These are phyloP conservation scores for Penicillium sp. DNA, from an alignment of 2,329 filamentous ascomycete species.

Conservation along the genomic window DNA sequence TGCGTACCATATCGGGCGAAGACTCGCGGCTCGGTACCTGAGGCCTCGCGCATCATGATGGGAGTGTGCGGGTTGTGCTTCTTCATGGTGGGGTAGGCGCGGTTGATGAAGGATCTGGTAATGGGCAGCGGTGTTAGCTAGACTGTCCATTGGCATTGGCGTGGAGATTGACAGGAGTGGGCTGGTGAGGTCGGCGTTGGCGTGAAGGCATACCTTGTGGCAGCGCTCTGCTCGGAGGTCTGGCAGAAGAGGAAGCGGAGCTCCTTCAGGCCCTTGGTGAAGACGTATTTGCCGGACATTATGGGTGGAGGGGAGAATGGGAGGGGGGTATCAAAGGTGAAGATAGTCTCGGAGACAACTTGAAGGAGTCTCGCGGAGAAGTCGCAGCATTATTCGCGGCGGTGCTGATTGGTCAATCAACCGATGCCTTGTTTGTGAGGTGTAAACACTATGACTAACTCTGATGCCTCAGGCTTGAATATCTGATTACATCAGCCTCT, in stretches of 20 bases:
- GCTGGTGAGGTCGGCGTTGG: neutral
- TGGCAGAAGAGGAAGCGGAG: conserved; percentile 98
- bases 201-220: conserved; percentile 70
- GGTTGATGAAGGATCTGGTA: conserved; percentile 80
- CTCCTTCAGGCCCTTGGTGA: conserved; percentile 87
- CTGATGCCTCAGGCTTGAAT: neutral
- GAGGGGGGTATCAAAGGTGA: conserved; percentile 10
- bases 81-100: conserved; percentile 98
- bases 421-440: neutral
- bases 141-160: neutral
- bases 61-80: conserved; percentile 94
- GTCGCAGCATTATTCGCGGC: conserved; percentile 25
- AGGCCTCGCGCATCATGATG: conserved; percentile 92
- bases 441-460: no score
- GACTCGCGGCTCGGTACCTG: conserved; percentile 80
- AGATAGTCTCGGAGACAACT: no score
- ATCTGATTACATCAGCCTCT: neutral
- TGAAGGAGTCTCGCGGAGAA: conserved; percentile 5
- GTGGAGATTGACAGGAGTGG: neutral
- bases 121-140: neutral
- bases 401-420: conserved; percentile 27
- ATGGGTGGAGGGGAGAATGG: conserved; percentile 18
- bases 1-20: conserved; percentile 87
- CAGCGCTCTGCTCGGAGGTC: conserved; percentile 85
- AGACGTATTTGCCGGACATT: conserved; percentile 95